Evolutionary conservation across 2,329 filamentous ascomycete species (phyloP), one percentile per base, ranked within the genome.

Genomic region (Paraphoma sp.): DNA sequence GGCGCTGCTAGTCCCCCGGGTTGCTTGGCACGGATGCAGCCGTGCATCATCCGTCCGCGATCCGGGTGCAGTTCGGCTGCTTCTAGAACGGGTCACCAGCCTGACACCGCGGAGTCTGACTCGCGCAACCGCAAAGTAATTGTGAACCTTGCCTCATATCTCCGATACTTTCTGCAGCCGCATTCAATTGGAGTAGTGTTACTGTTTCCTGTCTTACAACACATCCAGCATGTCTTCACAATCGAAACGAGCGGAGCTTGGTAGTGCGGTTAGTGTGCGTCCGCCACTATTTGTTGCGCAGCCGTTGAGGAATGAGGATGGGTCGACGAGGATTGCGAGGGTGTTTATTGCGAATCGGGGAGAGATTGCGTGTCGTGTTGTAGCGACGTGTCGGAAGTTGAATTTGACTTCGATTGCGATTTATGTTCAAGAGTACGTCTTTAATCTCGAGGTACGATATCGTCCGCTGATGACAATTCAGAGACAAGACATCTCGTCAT

Each of bases 311-410:
- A 51, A 51, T 11, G n/a, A 23, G 1, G 48, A 51, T 51, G 48
- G 48, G 2, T 51, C 48, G 36, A 23, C 36, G 4, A 44, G 30
- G 14, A 48, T 47, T 17, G 18, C 18, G 43, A 47, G 51, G 36
- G 51, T 47, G 12, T 53, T 44, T 36, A 45, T 52, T 40, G 47
- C 40, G 8, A 31, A 49, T 43, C 78, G 86, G 45, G 86, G 84
- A 45, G 85, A 87, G 66, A 87, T 87, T 51, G 83, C 84, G 11
- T 53, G 51, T 44, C 51, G 45, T 41, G 18, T 54, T 17, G 50
- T 49, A 30, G 40, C 52, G 29, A 54, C 46, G n/a, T 53, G 51
- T 48, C 51, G 51, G 33, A 50, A 54, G 40, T 29, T 50, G 4
- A 45, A 45, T 36, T 14, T 54, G 17, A 49, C 17, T 31, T 45